Evolutionary conservation across 176 grass and related monocot species (phyloP).

Genomic region (Oryza meridionalis): DNA sequence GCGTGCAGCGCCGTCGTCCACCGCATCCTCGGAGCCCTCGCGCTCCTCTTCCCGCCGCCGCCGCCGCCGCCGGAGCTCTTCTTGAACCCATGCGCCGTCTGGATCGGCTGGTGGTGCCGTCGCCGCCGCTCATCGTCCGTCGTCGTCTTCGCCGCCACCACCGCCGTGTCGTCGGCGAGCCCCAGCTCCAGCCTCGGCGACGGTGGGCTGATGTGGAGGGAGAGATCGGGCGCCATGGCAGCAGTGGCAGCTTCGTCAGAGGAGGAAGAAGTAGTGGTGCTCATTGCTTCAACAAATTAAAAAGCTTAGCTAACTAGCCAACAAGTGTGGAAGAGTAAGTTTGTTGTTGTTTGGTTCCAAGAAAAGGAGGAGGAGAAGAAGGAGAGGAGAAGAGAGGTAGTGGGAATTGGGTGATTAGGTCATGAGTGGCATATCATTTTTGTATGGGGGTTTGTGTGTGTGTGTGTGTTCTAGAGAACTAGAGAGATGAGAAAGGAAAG

Average conservation of each 20-base stretch:
- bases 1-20: constrained; percentile 94
- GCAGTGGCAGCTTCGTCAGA: background rate
- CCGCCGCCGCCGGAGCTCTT: constrained; percentile 10
- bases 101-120: constrained; percentile 42
- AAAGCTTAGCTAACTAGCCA: background rate
- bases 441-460: constrained; percentile 29
- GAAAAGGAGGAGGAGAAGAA: constrained; percentile 7
- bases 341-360: constrained; percentile 21
- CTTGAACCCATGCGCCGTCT: constrained; percentile 64
- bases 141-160: background rate
- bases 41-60: constrained; percentile 55
- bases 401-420: constrained; percentile 60
- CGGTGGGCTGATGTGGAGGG: constrained; percentile 80
- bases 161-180: constrained; percentile 14
- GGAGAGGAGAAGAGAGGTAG: background rate
- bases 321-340: background rate
- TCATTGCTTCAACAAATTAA: constrained; percentile 32
- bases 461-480: constrained; percentile 8
- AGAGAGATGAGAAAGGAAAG: constrained; percentile 17
- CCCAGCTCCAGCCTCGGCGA: constrained; percentile 43
- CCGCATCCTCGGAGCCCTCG: constrained; percentile 93
- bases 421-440: constrained; percentile 84
- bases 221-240: constrained; percentile 67
- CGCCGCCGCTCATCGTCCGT: background rate
- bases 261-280: background rate